Evolutionary conservation across 805 yeast genomes (phyloP), one percentile per base, ranked within the genome.

Genomic region (Wickerhamiella australiensis): DNA sequence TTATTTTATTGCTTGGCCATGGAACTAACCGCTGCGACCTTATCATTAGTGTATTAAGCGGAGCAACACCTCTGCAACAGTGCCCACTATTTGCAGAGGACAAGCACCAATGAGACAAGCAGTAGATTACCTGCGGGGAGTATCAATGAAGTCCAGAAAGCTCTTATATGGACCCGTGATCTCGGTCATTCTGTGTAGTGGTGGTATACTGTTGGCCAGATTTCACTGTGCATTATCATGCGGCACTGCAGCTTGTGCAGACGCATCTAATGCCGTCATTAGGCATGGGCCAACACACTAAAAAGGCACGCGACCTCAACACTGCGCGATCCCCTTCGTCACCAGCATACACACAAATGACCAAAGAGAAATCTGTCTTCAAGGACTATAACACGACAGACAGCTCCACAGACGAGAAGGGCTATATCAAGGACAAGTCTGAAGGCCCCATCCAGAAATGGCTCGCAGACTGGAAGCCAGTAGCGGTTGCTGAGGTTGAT

Each of bases 401-500:
- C 4, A 15, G 38, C 38, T 33, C 20, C 13, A 9, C 38, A 12
- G 38, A 18, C 13, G 38, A 33, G 38, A 33, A 33, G 4, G 38
- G 38, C 12, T 33, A 33, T 11, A 11, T 33, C 20, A 4, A 6
- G 18, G 42, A 38, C 15, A 38, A 38, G 26, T 13, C 15, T 13
- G 26, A 20, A 21, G 26, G 26, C 11, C 26, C n/a, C 5, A 9
- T 48, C 5, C n/a, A 31, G 2, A 41, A 41, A 26, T 35, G 42
- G 20, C 52, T 53, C 27, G 73, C 73, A 33, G 65, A 70, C 49
- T 71, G 73, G 56, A 65, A 70, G 36, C 74, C 75, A 35, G 68
- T 70, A n/a, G 75, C 74, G 25, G 43, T 57, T 13, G 21, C 51
- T 1, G 70, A 66, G 15, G 61, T 68, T 53, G 74, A 72, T 29